Conservation (phyloP, 139 green algal species). For the Chloropicon primus region DNA sequence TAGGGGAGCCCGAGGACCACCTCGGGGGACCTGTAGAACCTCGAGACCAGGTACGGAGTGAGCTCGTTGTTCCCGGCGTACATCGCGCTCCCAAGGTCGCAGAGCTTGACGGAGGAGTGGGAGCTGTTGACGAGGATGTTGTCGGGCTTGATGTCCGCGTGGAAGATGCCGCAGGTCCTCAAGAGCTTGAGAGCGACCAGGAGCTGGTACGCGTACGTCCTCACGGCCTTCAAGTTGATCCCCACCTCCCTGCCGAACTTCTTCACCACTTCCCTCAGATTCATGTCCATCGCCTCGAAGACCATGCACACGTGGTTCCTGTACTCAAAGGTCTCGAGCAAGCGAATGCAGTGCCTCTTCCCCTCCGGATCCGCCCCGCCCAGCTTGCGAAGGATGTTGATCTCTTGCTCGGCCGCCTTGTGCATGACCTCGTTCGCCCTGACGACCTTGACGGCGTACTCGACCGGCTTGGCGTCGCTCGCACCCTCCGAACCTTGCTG, state of each 20-base stretch:
- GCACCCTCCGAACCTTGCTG: not conserved
- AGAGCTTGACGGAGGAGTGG: constrained; percentile 54
- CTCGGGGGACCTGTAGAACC: constrained; percentile 94
- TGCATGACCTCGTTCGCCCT: constrained; percentile 71
- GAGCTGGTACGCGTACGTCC: constrained; percentile 80
- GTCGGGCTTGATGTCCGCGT: constrained; percentile 99
- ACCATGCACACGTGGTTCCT: constrained; percentile 86
- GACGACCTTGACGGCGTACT: constrained; percentile 85
- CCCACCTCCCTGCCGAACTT: constrained; percentile 93
- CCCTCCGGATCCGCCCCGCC: constrained; percentile 62
- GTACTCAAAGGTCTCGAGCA: constrained; percentile 87
- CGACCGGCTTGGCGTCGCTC: constrained; percentile 12
- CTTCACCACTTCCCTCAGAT: constrained; percentile 82
- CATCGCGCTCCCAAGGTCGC: constrained; percentile 93
- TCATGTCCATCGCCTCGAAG: constrained; percentile 38
- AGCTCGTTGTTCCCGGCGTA: constrained; percentile 84
- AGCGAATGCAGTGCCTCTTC: constrained; percentile 73
- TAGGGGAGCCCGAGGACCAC: constrained; percentile 91
- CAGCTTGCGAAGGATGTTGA: constrained; percentile 69
- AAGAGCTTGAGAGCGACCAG: constrained; percentile 84
- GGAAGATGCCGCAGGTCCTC: constrained; percentile 69
- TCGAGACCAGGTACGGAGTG: constrained; percentile 90
- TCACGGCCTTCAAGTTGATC: constrained; percentile 79
- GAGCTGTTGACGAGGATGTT: constrained; percentile 71
- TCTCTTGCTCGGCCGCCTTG: constrained; percentile 62